Evolutionary conservation across 2,329 filamentous ascomycete species (phyloP), one percentile per base, ranked within the genome.

Genomic region (Arthrinium phaeospermum): DNA sequence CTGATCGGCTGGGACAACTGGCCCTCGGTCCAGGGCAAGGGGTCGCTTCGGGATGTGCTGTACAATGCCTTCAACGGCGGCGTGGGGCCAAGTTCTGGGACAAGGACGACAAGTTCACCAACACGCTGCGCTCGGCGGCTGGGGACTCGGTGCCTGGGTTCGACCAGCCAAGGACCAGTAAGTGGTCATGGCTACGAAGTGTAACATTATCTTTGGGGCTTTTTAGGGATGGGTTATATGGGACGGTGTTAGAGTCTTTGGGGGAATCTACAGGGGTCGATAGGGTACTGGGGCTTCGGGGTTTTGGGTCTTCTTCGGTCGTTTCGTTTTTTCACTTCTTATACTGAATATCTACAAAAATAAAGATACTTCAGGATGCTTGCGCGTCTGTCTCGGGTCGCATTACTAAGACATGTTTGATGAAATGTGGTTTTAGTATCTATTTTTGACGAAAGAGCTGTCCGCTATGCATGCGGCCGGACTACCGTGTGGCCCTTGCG

Each of bases 1-100:
- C 68, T 73, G 4, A 34, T 73, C 14, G 72, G 70, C n/a, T 73
- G 57, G 53, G 41, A 71, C 70, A 22, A 53, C 70, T 71, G 57
- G 41, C 53, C 53, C 27, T 46, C 30, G 4, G 44, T 30, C 37
- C n/a, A n/a, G 41, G 46, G 49, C 8, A 61, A 61, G 37, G 49
- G 51, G 3, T 24, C 22, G 8, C 41, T 67, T 3, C 49, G 70
- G 8, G 53, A 67, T 10, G 41, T 34, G 7, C 41, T 71, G 5
- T 67, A 22, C n/a, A 24, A 68, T 6, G 51, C 53, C 12, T 71
- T 45, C 24, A 22, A 27, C n/a, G 24, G 24, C 12, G 57, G 57
- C 46, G 57, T 67, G 27, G 57, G 27, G 16, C 70, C 70, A 71
- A 71, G 70, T 47, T 71, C 34, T 70, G 68, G 68, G 68, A 70